Evolutionary conservation across 1,139 yeast genomes (phyloP).

Genomic region (Yamadazyma oceani): DNA sequence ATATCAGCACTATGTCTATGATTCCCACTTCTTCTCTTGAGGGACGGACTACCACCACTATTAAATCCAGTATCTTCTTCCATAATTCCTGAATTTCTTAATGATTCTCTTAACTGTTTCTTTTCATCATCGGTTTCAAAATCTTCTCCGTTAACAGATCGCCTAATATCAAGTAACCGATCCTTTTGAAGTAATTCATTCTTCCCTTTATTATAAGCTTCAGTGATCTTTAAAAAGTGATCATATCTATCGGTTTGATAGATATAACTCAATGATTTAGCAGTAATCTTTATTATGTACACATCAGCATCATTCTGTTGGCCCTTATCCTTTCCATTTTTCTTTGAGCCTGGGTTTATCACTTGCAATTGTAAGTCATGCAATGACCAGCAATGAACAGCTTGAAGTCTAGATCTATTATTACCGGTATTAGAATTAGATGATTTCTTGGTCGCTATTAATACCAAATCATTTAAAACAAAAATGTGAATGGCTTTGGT

Average conservation of each 20-base stretch:
- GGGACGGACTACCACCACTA: background rate
- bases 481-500: slow-evolving; percentile 75
- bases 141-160: slow-evolving; percentile 16
- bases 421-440: slow-evolving; percentile 19
- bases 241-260: slow-evolving; percentile 66
- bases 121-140: slow-evolving; percentile 35
- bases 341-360: no score
- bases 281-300: slow-evolving; percentile 48
- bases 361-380: slow-evolving; percentile 59
- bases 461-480: slow-evolving; percentile 71
- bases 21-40: slow-evolving; percentile 28
- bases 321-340: no score
- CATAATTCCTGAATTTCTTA: slow-evolving; percentile 36
- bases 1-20: slow-evolving; percentile 40
- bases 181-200: slow-evolving; percentile 54
- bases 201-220: slow-evolving; percentile 64
- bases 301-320: slow-evolving; percentile 17
- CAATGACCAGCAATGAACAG: slow-evolving; percentile 80
- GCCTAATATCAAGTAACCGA: slow-evolving; percentile 40
- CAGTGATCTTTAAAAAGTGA: slow-evolving; percentile 57
- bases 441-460: slow-evolving; percentile 69
- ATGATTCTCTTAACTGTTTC: slow-evolving; percentile 40
- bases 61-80: slow-evolving; percentile 26
- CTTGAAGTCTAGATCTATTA: slow-evolving; percentile 49
- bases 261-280: slow-evolving; percentile 52